phyloP scores from a whole-genome alignment of 2,329 filamentous ascomycete genomes.

The Orbilia javanica region DNA sequence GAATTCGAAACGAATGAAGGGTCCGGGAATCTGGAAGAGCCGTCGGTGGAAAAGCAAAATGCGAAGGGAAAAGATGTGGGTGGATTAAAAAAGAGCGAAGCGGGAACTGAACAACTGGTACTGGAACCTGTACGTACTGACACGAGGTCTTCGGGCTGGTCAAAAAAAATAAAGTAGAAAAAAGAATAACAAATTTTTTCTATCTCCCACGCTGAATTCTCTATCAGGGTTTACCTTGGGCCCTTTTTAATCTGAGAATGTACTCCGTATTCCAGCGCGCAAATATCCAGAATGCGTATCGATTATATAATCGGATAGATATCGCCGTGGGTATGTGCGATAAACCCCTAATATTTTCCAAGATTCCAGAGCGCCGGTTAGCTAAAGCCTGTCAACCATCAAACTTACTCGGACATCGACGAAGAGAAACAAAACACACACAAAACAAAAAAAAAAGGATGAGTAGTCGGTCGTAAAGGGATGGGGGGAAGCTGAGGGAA shows the following conservation, averaged over 20 bases:
- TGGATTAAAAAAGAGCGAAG: constrained; percentile 46
- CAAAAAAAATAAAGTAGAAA: constrained; percentile 9
- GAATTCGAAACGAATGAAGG: constrained; percentile 28
- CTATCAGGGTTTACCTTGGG: constrained; percentile 38
- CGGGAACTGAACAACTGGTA: constrained; percentile 44
- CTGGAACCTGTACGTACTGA: constrained; percentile 41
- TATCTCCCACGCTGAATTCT: constrained; percentile 27
- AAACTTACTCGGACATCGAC: constrained; percentile 7
- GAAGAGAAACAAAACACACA: no score
- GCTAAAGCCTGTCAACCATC: constrained; percentile 2
- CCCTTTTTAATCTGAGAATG: constrained; percentile 23
- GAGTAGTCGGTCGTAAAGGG: constrained; percentile 5
- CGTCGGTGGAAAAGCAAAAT: constrained; percentile 9
- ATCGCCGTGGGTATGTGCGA: constrained; percentile 32
- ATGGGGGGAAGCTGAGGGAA: constrained; percentile 1
- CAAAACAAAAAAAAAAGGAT: no score
- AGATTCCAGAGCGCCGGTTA: constrained; percentile 25
- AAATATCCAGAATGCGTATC: constrained; percentile 36
- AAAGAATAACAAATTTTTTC: no score
- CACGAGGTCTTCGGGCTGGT: constrained; percentile 47
- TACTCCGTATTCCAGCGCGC: constrained; percentile 44
- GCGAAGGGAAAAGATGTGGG: constrained; percentile 28
- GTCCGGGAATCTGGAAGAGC: constrained; percentile 10
- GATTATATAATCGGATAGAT: constrained; percentile 17
- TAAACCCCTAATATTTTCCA: constrained; percentile 2